Conservation (phyloP, 768 basidiomycete species). For the Trametes villosa region DNA sequence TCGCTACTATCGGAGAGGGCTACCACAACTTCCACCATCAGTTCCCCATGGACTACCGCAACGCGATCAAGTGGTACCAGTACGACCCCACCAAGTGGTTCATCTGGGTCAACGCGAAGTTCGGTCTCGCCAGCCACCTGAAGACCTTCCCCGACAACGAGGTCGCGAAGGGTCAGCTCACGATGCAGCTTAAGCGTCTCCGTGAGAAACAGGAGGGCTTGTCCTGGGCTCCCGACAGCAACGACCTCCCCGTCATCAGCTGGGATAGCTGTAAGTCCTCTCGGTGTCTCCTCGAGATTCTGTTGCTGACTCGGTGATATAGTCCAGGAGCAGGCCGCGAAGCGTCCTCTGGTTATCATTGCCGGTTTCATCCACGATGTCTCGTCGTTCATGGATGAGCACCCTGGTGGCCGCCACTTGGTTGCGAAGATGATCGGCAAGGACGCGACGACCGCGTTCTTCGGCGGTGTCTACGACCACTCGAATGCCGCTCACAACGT, state of each 20-base stretch:
- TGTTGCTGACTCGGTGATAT: background rate
- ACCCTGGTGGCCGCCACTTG: constrained; percentile 88
- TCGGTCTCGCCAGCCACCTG: constrained; percentile 65
- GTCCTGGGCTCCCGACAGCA: constrained; percentile 76
- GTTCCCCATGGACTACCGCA: constrained; percentile 97
- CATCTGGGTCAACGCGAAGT: constrained; percentile 60
- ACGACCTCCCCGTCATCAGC: constrained; percentile 77
- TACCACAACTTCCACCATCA: constrained; percentile 99
- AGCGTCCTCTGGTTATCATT: constrained; percentile 82
- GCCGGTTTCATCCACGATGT: constrained; percentile 95
- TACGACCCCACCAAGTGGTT: constrained; percentile 96
- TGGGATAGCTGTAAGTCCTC: constrained; percentile 81
- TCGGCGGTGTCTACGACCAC: constrained; percentile 89
- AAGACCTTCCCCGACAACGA: constrained; percentile 76
- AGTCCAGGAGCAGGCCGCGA: constrained; percentile 81
- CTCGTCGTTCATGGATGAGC: constrained; percentile 82
- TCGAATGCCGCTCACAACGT: constrained; percentile 89
- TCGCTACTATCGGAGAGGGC: constrained; percentile 92
- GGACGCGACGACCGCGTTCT: constrained; percentile 93
- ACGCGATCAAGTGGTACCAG: constrained; percentile 94
- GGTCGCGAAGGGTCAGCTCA: constrained; percentile 85
- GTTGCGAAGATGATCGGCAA: constrained; percentile 85
- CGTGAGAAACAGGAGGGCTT: constrained; percentile 77
- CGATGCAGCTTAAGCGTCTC: constrained; percentile 91
- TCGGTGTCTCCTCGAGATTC: background rate